A percentile compares a stretch with the other conserved stretches of the same genome.
These are phyloP conservation scores for Vicia villosa DNA, from an alignment of 306 rosid species.

Conservation along the genomic window DNA sequence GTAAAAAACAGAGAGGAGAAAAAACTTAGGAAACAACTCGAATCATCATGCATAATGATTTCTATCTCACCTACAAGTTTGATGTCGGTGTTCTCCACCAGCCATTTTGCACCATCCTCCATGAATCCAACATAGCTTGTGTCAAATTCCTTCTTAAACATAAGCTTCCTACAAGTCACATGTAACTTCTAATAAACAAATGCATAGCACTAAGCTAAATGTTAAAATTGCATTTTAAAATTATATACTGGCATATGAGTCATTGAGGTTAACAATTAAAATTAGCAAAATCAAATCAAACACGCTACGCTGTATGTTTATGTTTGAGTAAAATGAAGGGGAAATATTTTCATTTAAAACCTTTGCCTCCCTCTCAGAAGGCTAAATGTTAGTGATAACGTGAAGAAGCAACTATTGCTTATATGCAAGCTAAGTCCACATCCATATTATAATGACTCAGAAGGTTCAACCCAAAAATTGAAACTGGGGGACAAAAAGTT, in stretches of 20 bases:
- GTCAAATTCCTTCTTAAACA: conserved; percentile 80
- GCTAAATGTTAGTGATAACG: too few species aligned
- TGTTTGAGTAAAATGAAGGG: conserved; percentile 1
- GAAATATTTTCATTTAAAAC: not conserved
- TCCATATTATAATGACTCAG: not conserved
- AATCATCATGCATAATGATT: not conserved
- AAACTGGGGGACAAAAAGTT: not conserved
- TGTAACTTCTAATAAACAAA: conserved; percentile 23
- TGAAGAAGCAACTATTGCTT: conserved; percentile 23
- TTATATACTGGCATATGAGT: not conserved
- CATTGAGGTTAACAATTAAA: conserved; percentile 20
- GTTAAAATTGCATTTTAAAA: conserved; percentile 13
- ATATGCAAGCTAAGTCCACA: conserved; percentile 5
- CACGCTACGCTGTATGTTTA: not conserved
- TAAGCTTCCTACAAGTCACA: conserved; percentile 54
- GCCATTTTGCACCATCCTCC: conserved; percentile 93
- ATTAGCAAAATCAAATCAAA: conserved; percentile 26
- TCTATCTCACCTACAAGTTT: conserved; percentile 81
- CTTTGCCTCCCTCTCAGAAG: not conserved
- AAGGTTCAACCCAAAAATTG: conserved; percentile 7
- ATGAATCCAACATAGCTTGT: conserved; percentile 76
- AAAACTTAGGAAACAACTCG: conserved; percentile 24
- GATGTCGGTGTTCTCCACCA: conserved; percentile 84
- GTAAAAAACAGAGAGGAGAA: not conserved
- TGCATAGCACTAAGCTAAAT: conserved; percentile 18